Evolutionary conservation across 768 basidiomycete genomes (phyloP), one percentile per base, ranked within the genome.

Genomic region (Leccinum variicolor): DNA sequence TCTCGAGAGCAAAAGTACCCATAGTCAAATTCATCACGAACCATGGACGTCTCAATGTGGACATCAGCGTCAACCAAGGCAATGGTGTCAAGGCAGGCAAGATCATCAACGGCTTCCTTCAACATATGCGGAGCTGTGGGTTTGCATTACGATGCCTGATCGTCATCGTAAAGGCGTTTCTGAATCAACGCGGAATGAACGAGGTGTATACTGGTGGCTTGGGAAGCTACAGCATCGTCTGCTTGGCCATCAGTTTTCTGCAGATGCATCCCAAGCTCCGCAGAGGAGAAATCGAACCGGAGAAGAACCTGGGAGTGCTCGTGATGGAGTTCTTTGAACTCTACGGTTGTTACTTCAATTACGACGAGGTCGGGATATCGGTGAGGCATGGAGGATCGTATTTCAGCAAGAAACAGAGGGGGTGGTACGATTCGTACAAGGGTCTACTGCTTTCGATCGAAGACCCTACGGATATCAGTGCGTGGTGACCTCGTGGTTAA

Each of bases 231-330:
- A 87, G 89, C 63, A 92, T 97, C 57, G 93, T 98, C 54, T 97
- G 92, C 71, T 73, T 99, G 55, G 94, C 89, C 11, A 84, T 98
- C 62, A 92, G 86, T 71, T 99, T 99, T 70, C 77, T 99, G 50
- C 97, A 99, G 80, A 92, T 97, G 81, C 97, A 99, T 65, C 97
- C 97, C 2, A 96, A 95, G 71, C 85, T 98, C 58, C 85, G 95
- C 39, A 74, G 84, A 54, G 90, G 86, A 0, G 92, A 95, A 73
- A 92, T 99, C 26, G 86, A 95, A 64, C 84, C 94, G 0, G 84
- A 86, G 62, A 79, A 83, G 66, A 98, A 98, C 67, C 79, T 98
- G 11, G 97, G 97, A 2, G 90, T 94, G n/a, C 76, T 99, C 54
- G 81, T 97, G 48, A 84, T 98, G 79, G 97, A 99, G 73, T 98